Evolutionary conservation across 1,284 basidiomycete species (phyloP).

Genomic region (Mycena sp.): DNA sequence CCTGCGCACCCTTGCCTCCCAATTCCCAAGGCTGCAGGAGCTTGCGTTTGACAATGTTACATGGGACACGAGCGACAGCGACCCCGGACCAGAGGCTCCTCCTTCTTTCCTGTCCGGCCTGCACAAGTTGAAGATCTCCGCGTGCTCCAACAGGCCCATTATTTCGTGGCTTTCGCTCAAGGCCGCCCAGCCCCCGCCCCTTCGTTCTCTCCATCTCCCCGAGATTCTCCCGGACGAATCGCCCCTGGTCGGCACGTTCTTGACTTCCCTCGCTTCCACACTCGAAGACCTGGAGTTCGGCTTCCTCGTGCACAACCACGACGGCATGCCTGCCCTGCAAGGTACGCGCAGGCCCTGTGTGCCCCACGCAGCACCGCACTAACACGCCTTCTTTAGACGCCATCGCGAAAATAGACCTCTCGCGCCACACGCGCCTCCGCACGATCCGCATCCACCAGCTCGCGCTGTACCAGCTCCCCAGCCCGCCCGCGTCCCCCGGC

Average conservation of each 20-base stretch:
- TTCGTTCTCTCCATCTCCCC: conserved; percentile 36
- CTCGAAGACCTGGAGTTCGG: conserved; percentile 42
- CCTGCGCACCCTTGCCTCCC: conserved; percentile 34
- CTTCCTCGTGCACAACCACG: conserved; percentile 31
- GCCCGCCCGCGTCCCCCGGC: too few species aligned
- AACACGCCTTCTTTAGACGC: conserved; percentile 8
- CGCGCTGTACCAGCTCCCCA: conserved; percentile 42
- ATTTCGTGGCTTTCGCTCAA: conserved; percentile 41
- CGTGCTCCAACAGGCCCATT: conserved; percentile 36
- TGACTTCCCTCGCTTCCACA: conserved; percentile 35
- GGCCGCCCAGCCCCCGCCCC: conserved; percentile 19
- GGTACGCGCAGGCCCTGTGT: conserved; percentile 3
- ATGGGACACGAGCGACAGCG: conserved; percentile 33
- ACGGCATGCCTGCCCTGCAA: conserved; percentile 21
- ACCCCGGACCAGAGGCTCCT: background rate
- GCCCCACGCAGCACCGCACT: background rate
- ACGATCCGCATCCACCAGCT: conserved; percentile 39
- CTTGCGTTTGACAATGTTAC: conserved; percentile 42
- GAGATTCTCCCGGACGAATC: conserved; percentile 42
- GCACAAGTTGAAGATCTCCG: conserved; percentile 35
- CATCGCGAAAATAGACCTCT: conserved; percentile 27
- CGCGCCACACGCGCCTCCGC: conserved; percentile 26
- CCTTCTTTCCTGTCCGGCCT: conserved; percentile 30
- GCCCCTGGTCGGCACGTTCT: conserved; percentile 29
- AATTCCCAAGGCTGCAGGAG: conserved; percentile 33